A percentile compares a stretch with the other conserved stretches of the same genome.
phyloP scores from a whole-genome alignment of 352 stramenopile species.

The Ophiocytium majus region DNA sequence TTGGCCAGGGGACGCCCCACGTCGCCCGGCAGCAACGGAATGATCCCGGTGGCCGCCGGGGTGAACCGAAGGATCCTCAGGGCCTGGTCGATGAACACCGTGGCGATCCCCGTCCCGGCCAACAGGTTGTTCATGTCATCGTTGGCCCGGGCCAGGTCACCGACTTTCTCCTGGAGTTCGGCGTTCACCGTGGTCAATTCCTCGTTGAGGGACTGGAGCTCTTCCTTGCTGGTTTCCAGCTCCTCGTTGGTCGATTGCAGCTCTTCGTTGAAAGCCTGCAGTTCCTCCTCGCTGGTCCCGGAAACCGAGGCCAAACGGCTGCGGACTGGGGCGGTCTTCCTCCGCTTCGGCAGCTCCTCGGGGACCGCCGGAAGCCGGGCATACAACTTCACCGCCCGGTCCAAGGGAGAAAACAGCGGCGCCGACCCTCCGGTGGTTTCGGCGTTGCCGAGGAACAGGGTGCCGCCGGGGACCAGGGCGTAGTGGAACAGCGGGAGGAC shows the following conservation, averaged over 20 bases:
- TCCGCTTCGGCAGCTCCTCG: neutral
- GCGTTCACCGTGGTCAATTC: neutral
- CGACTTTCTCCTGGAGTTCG: neutral
- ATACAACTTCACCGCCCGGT: neutral
- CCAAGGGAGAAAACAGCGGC: neutral
- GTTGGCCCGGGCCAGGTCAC: neutral
- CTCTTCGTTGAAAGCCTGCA: constrained; percentile 7
- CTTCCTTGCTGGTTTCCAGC: neutral
- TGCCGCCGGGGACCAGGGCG: neutral
- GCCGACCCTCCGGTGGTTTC: neutral
- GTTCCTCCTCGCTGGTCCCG: neutral
- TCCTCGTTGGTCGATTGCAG: neutral
- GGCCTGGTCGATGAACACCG: neutral
- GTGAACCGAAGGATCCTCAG: neutral
- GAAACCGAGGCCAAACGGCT: neutral
- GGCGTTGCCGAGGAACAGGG: neutral
- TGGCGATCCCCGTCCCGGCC: neutral
- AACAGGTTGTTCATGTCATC: neutral
- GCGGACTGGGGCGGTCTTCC: neutral
- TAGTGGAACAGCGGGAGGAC: neutral
- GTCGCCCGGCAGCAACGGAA: neutral
- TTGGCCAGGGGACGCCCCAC: neutral
- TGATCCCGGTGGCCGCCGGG: neutral
- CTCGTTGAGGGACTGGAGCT: constrained; percentile 4
- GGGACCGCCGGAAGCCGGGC: neutral